phyloP scores from a whole-genome alignment of 2,329 filamentous ascomycete genomes.

The Paramyrothecium roridum region DNA sequence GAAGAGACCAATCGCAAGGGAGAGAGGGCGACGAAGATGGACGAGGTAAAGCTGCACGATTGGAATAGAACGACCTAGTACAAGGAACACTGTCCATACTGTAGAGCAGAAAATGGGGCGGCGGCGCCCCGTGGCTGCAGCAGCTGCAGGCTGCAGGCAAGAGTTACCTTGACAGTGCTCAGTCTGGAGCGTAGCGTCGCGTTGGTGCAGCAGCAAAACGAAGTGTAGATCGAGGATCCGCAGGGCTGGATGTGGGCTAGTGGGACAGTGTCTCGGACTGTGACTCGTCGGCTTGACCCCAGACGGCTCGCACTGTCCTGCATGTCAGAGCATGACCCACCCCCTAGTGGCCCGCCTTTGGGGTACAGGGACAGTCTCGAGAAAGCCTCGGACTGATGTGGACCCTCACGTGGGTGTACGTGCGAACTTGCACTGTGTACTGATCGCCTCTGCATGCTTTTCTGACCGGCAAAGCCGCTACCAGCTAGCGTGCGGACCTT shows the following conservation, averaged over 20 bases:
- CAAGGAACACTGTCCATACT: background rate
- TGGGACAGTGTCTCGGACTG: background rate
- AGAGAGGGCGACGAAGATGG: background rate
- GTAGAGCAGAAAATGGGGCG: conserved; percentile 1
- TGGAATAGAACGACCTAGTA: no score
- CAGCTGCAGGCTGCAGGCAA: background rate
- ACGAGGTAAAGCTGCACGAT: no score
- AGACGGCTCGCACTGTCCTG: background rate
- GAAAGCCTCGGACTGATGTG: background rate
- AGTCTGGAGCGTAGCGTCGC: background rate
- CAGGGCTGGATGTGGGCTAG: background rate
- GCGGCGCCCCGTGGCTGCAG: conserved; percentile 1
- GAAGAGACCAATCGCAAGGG: background rate
- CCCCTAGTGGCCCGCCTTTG: background rate
- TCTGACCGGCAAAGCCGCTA: background rate
- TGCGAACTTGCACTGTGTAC: background rate
- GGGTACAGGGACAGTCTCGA: background rate
- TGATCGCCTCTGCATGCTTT: background rate
- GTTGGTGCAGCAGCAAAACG: background rate
- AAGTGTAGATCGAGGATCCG: background rate
- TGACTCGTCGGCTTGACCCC: background rate
- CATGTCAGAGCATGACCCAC: background rate
- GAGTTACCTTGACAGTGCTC: background rate
- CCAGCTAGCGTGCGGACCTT: background rate
- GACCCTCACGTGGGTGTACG: background rate